Base-by-base conservation (phyloP, 1,284 basidiomycete genomes). In the Bjerkandera adusta region DNA sequence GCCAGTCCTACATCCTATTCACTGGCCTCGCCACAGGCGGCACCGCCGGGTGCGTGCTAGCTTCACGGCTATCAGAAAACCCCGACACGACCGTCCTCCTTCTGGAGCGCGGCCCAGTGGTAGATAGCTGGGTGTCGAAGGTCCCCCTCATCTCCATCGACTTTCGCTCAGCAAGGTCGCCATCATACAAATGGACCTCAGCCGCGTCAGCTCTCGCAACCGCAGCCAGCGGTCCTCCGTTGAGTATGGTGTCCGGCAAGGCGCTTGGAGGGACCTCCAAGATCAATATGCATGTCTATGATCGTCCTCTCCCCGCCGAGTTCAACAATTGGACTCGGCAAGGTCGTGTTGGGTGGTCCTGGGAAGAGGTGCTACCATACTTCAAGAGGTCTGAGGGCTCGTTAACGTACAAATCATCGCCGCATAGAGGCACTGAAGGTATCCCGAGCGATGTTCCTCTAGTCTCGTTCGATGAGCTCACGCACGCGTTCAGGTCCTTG, bases 201-300 rank as follows among this genome's bases (percentile, higher is more conserved):
- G 53, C 42, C 10, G 12, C 56, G 27, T 16, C 20, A 21, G 33
- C 56, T 26, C 21, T 41, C 16, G 34, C 35, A 8, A 10, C 36
- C 36, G 36, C 45, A n/a, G 47, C 57, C 12, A 54, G 54, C 7
- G 45, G 45, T n/a, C n/a, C n/a, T 21, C 47, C 44, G n/a, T 39
- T 64, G 24, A 53, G 54, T 11, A 47, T 68, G 40, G 59, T 68
- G 34, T 58, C 61, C 8, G 73, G 71, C 3, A 67, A 64, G 35
- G 64, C 57, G 0, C 52, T 71, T 10, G 72, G 72, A 12, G 72
- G 72, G 1, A 62, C 62, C 0, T 66, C 67, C 3, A 64, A 63
- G 7, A 69, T 75, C 46, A 76, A 75, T 48, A 61, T 54, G 26
- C 56, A 66, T 55, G 43, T 67, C 43, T 70, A 70, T 42, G 60